A percentile compares a stretch with the other conserved stretches of the same genome.
phyloP scores from a whole-genome alignment of 1,284 basidiomycete species.

The Boletus sp. region DNA sequence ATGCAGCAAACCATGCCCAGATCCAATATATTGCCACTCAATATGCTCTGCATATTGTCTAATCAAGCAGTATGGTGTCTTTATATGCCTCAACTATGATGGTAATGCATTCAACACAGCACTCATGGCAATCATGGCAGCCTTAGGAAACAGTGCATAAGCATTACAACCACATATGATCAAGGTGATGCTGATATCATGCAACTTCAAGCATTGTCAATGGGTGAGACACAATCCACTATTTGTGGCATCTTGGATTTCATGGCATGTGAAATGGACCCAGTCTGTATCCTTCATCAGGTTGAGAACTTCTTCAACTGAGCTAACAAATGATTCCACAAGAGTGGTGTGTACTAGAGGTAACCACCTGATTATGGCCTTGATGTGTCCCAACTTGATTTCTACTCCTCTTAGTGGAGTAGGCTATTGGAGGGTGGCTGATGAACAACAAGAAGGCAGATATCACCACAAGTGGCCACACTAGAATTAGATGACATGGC shows the following conservation, averaged over 20 bases:
- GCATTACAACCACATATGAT: not conserved
- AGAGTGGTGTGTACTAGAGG: no score
- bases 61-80: slow-evolving; percentile 88
- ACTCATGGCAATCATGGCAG: slow-evolving; percentile 85
- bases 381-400: no score
- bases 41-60: slow-evolving; percentile 78
- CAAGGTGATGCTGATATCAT: not conserved
- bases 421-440: no score
- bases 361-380: no score
- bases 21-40: slow-evolving; percentile 66
- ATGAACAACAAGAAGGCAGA: not conserved
- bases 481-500: not conserved
- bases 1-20: slow-evolving; percentile 44
- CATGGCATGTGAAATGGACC: no score
- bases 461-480: not conserved
- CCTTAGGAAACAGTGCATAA: slow-evolving; percentile 79
- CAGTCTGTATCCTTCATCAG: no score
- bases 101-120: slow-evolving; percentile 95
- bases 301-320: no score
- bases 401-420: no score
- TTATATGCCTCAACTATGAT: slow-evolving; percentile 96
- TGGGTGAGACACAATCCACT: no score
- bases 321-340: no score
- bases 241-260: no score
- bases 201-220: no score